Base-by-base conservation (phyloP, 2,329 filamentous ascomycete species). In the Colletotrichum chlorophyti region DNA sequence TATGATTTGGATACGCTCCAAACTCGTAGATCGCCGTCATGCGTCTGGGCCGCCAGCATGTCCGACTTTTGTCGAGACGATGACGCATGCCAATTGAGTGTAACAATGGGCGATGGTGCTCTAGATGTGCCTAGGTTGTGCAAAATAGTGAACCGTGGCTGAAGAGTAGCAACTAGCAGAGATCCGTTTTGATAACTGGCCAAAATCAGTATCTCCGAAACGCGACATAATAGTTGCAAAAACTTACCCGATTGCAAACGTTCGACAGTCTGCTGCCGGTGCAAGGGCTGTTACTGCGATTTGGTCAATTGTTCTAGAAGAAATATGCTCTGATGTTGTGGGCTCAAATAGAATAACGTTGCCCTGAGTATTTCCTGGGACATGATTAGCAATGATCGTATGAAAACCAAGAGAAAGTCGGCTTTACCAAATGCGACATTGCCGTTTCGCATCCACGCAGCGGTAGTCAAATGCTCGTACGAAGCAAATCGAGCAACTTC, bases 31-130 rank as follows among this genome's bases (percentile, higher is more conserved):
- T 99, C 94, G 17, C 95, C 94, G 69, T 97, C 93, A 48, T 90
- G 84, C 4, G 92, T 95, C 74, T 98, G 94, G 8, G 93, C 91
- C 1, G 94, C 94, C 67, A 99, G 79, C 95, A 99, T 99, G 69
- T 98, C 94, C 1, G 95, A 97, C 75, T 96, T 97, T 73, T 97
- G 93, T 65, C 93, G 91, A 0, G 93, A 90, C 0, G 95, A 97
- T 0, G 95, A 97, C 32, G 94, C 93, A 80, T 99, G 95, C 95
- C 95, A 99, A 58, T 92, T 86, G 17, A 99, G 77, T 8, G 88
- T 91, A 4, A 93, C 87, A 47, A 99, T 93, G 3, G 92, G 90
- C 1, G 94, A 97, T 2, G 95, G 94, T 2, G 86, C 85, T 66
- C 91, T 83, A 0, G 90, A 90, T 0, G 92, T 96, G 45, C 89